A percentile compares a stretch with the other conserved stretches of the same genome.
phyloP scores from a whole-genome alignment of 345 rosid genomes.

The Pugionium cornutum region DNA sequence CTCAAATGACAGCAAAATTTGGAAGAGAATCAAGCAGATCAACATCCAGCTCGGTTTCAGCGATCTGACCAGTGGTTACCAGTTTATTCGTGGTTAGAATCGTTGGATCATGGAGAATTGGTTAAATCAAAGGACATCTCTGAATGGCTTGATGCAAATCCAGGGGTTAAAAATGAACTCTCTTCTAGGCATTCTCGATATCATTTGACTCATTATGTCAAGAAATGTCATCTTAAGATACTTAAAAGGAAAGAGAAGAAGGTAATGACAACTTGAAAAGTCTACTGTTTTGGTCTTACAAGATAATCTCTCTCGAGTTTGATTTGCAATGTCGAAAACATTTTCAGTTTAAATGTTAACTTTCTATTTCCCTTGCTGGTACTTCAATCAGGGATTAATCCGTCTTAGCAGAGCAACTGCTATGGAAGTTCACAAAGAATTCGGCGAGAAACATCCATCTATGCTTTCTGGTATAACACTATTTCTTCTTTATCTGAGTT shows the following conservation, averaged over 20 bases:
- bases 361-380: neutral
- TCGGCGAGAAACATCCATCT: conserved; percentile 44
- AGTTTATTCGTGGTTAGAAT: conserved; percentile 86
- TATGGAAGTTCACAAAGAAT: conserved; percentile 50
- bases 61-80: conserved; percentile 90
- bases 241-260: conserved; percentile 87
- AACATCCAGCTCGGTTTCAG: conserved; percentile 77
- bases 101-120: conserved; percentile 69
- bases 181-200: conserved; percentile 81
- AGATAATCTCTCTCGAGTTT: neutral
- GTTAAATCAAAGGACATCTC: conserved; percentile 85
- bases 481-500: conserved; percentile 3
- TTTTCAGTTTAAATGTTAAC: neutral
- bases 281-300: neutral
- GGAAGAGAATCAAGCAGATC: conserved; percentile 47
- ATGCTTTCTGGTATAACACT: conserved; percentile 47
- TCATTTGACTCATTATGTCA: conserved; percentile 94
- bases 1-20: conserved; percentile 29
- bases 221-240: conserved; percentile 92
- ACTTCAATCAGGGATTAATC: conserved; percentile 52
- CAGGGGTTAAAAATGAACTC: conserved; percentile 62
- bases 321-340: neutral
- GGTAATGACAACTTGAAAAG: conserved; percentile 18
- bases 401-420: conserved; percentile 47
- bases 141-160: conserved; percentile 77